These are phyloP conservation scores for Crucibulum laeve DNA, from an alignment of 768 basidiomycete species.

Conservation along the genomic window DNA sequence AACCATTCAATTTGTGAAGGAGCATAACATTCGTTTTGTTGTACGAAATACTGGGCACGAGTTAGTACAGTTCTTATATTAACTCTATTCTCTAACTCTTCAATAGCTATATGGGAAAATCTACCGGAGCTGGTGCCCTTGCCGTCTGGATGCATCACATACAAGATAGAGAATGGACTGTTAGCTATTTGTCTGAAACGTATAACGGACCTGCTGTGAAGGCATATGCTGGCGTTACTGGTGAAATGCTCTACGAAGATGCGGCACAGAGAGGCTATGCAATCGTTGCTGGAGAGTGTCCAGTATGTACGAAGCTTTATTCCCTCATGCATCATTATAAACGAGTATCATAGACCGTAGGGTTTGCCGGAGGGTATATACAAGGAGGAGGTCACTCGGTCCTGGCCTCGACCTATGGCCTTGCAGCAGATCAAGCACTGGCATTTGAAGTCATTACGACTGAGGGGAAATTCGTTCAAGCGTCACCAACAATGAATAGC, in stretches of 20 bases:
- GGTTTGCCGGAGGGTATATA: conserved; percentile 31
- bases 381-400: conserved; percentile 22
- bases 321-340: neutral
- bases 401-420: conserved; percentile 11
- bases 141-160: neutral
- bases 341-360: conserved; percentile 21
- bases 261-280: neutral
- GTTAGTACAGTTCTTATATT: too few species aligned
- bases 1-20: conserved; percentile 11
- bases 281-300: neutral
- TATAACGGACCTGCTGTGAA: neutral
- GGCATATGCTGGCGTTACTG: neutral
- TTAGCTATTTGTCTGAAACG: neutral
- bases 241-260: neutral
- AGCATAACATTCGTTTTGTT: conserved; percentile 14
- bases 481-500: conserved; percentile 24
- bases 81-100: neutral
- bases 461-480: conserved; percentile 25
- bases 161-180: neutral
- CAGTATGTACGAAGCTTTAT: neutral
- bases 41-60: conserved; percentile 15
- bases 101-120: conserved; percentile 1
- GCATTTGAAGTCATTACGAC: conserved; percentile 36
- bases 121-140: neutral
- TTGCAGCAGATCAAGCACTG: conserved; percentile 20